Evolutionary conservation across 305 asterid species (phyloP), one percentile per base, ranked within the genome.

Genomic region (Solanum aculeatissimum): DNA sequence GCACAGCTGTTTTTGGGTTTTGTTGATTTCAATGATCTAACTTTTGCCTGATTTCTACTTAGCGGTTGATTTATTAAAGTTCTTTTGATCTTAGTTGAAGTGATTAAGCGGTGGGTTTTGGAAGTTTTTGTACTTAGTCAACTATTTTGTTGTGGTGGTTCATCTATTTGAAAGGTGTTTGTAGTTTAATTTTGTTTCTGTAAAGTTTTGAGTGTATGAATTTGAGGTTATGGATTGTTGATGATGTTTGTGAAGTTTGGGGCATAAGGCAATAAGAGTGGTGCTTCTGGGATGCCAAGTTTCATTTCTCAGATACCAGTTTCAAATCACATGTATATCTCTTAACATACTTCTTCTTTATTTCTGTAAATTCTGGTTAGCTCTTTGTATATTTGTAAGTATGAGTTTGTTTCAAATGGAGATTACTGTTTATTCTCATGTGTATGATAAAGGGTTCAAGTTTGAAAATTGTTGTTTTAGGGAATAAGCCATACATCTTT

Each of bases 251-350:
- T 70, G 79, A 88, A 86, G 79, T 80, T 90, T 92, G 94, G 93
- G 89, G 90, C 87, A 85, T 89, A 89, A 86, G 91, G 86, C 80
- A 88, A 88, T 63, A 88, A 57, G 83, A 86, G 89, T 85, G 89
- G 78, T 85, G 42, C 85, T 89, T 83, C 91, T 89, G 94, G 87
- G 92, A 95, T 92, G 95, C 96, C 98, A 85, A 94, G 97, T 92
- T 92, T 93, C 90, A 83, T 90, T 88, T 89, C 97, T 86, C 97
- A 91, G 86, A 69, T 90, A 45, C 90, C 93, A 55, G 85, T 83
- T 89, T 87, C 94, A 60, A 92, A 87, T 91, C 87, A 89, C 89
- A 96, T 92, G 99, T 94, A 75, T 86, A 83, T 78, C 29, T 80
- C 23, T 47, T 23, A 10, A 9, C 23, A 54, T 72, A 42, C 63